Percentiles rank a stretch among this genome's conserved stretches.
Conservation (phyloP, 169 alveolate genomes). For the Plasmodium vivax region DNA sequence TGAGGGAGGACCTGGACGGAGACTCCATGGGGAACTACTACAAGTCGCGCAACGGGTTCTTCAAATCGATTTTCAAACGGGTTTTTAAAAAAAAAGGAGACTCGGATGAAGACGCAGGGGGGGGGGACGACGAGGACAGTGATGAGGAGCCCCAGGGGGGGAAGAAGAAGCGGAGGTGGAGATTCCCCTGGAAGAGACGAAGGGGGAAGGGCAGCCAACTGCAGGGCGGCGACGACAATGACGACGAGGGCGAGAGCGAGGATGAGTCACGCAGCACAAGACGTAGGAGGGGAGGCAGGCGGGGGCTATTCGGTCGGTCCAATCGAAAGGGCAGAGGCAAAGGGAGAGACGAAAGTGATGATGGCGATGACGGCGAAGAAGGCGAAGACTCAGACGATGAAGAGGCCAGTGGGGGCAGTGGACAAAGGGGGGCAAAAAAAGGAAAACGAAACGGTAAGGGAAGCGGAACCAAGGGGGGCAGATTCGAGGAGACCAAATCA, state of each 20-base stretch:
- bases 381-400: background rate
- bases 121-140: background rate
- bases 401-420: background rate
- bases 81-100: constrained; percentile 16
- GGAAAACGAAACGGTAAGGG: background rate
- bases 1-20: constrained; percentile 35
- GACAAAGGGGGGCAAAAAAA: background rate
- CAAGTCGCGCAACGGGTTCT: constrained; percentile 44
- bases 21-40: constrained; percentile 67
- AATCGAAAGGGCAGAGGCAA: background rate
- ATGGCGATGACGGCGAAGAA: background rate
- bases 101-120: background rate
- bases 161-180: constrained; percentile 1
- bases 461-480: background rate
- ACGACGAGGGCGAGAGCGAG: background rate
- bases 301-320: background rate
- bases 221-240: background rate
- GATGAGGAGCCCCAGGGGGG: background rate
- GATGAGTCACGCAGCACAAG: background rate
- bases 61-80: constrained; percentile 26
- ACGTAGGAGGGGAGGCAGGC: background rate
- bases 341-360: background rate
- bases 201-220: background rate
- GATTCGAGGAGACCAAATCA: background rate
- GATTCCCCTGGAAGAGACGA: constrained; percentile 8